Evolutionary conservation across 1,284 basidiomycete species (phyloP).

Genomic region (Tylopilus sp.): DNA sequence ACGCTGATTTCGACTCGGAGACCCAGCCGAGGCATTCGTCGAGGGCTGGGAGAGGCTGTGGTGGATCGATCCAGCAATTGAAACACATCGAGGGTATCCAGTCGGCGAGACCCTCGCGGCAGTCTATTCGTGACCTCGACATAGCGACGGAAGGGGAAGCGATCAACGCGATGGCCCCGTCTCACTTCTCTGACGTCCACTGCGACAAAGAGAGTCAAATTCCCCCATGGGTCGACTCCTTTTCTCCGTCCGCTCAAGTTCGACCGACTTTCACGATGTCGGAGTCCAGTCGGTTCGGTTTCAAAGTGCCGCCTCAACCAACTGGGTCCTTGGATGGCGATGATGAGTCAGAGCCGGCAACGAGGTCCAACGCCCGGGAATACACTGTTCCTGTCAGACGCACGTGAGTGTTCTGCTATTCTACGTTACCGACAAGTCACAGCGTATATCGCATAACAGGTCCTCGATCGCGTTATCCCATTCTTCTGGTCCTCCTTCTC

Average conservation of each 20-base stretch:
- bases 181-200: neutral
- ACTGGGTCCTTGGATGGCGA: no score
- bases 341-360: neutral
- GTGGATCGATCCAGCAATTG: neutral
- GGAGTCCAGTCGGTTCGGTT: neutral
- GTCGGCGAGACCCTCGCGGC: neutral
- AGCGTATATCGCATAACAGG: no score
- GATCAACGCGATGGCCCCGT: neutral
- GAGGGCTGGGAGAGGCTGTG: neutral
- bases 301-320: neutral
- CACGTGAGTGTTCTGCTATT: no score
- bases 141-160: neutral
- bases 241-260: neutral
- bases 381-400: no score
- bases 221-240: neutral
- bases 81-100: neutral
- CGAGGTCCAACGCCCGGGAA: no score
- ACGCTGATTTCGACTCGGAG: no score
- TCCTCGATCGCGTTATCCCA: no score
- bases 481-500: no score
- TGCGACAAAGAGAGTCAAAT: neutral
- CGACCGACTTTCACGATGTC: neutral
- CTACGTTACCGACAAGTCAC: no score
- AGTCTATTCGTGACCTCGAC: neutral
- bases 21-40: neutral